These are phyloP conservation scores for Cercospora nicotianae DNA, from an alignment of 2,329 filamentous ascomycete genomes.

Conservation along the genomic window DNA sequence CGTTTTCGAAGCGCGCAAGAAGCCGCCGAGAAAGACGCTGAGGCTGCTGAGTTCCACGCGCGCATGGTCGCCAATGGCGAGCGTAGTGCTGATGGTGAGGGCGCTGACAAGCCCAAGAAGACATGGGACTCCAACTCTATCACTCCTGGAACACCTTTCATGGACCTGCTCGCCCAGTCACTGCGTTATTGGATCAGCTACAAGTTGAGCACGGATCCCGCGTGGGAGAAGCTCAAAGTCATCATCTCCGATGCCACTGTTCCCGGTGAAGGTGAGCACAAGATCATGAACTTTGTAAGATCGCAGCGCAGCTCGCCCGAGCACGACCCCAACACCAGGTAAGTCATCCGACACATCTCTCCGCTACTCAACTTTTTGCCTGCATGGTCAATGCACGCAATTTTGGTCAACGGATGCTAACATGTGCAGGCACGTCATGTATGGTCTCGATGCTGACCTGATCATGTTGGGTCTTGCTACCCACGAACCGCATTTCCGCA, in stretches of 20 bases:
- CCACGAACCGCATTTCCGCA: constrained; percentile 94
- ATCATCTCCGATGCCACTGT: constrained; percentile 98
- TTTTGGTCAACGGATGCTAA: constrained; percentile 23
- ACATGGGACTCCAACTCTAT: constrained; percentile 89
- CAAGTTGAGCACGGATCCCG: constrained; percentile 94
- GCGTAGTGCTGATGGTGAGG: constrained; percentile 31
- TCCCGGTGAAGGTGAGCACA: constrained; percentile 96
- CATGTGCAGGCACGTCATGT: constrained; percentile 80
- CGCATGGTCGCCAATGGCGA: constrained; percentile 69
- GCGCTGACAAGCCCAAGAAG: constrained; percentile 66
- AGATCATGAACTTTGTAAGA: constrained; percentile 97
- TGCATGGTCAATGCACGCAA: not conserved
- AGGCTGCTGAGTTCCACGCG: constrained; percentile 84
- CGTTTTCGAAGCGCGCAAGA: constrained; percentile 94
- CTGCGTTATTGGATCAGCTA: constrained; percentile 96
- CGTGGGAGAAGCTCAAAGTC: constrained; percentile 93
- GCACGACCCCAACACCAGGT: constrained; percentile 83
- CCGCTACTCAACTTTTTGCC: constrained; percentile 7
- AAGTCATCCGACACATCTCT: constrained; percentile 20
- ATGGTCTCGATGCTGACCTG: constrained; percentile 93
- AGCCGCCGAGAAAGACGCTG: constrained; percentile 87
- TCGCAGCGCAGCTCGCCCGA: constrained; percentile 88
- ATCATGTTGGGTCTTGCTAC: constrained; percentile 98
- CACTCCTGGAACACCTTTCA: constrained; percentile 95
- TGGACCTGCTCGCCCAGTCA: constrained; percentile 89